A percentile compares a stretch with the other conserved stretches of the same genome.
Conservation (phyloP, 2,329 filamentous ascomycete species). For the Ilyonectria robusta region DNA sequence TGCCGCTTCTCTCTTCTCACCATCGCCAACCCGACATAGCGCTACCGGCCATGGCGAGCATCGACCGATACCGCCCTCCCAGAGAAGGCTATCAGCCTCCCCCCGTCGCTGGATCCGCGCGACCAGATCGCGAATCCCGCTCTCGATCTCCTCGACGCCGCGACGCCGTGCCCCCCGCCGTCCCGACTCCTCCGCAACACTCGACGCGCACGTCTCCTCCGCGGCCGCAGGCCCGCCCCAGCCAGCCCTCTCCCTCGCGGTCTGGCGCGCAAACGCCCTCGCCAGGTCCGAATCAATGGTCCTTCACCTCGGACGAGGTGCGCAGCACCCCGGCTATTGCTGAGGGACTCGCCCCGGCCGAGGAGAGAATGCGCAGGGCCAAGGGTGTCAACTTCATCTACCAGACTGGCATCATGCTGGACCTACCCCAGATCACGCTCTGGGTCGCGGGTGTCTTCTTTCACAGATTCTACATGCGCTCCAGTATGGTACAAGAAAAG, state of each 20-base stretch:
- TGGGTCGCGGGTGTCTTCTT: slow-evolving; percentile 95
- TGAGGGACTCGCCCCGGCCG: slow-evolving; percentile 82
- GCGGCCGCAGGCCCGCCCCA: slow-evolving; percentile 60
- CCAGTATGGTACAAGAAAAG: slow-evolving; percentile 82
- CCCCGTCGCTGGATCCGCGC: slow-evolving; percentile 55
- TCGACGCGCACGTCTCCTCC: slow-evolving; percentile 70
- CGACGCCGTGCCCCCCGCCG: slow-evolving; percentile 70
- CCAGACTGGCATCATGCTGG: slow-evolving; percentile 92
- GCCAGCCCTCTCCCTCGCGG: slow-evolving; percentile 60
- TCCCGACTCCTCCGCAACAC: slow-evolving; percentile 72
- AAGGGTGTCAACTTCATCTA: slow-evolving; percentile 98
- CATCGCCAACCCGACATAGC: slow-evolving; percentile 47
- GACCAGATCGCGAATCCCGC: slow-evolving; percentile 62
- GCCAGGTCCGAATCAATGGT: slow-evolving; percentile 78
- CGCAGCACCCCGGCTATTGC: slow-evolving; percentile 85
- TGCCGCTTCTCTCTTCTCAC: slow-evolving; percentile 30
- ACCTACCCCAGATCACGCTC: slow-evolving; percentile 91
- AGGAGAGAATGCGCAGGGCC: slow-evolving; percentile 85
- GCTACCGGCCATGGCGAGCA: slow-evolving; percentile 66
- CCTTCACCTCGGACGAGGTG: slow-evolving; percentile 88
- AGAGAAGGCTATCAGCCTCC: slow-evolving; percentile 72
- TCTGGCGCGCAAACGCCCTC: slow-evolving; percentile 56
- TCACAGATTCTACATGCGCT: slow-evolving; percentile 95
- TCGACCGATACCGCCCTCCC: slow-evolving; percentile 71
- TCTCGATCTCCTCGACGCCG: slow-evolving; percentile 64